Base-by-base conservation (phyloP, 1,139 yeast genomes). In the Candida gigantensis region DNA sequence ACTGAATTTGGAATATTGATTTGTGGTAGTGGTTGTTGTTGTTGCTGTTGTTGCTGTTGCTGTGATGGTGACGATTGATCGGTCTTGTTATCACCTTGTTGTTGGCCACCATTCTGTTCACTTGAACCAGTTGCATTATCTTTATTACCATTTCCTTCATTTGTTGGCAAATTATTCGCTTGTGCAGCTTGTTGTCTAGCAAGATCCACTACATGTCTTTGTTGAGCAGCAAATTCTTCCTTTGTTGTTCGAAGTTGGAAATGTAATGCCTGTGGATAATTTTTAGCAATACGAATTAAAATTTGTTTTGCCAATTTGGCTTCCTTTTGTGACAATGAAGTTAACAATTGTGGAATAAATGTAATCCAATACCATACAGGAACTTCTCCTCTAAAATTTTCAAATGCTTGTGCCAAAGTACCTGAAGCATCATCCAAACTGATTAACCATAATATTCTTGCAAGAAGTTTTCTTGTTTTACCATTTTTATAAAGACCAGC, bases 361-460 rank as follows among this genome's bases (percentile, higher is more conserved):
- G 97, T 88, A 29, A 92, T 88, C 98, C 98, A 94, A 57, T 92
- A 92, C 99, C 99, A 94, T 3, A 90, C 96, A 8, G 98, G 97
- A 30, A 88, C 90, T 47, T 94, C 99, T 14, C 98, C 97, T 46
- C 94, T 78, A 59, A 87, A 92, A 37, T 86, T 82, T 43, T 88
- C 96, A 61, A 90, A 92, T 0, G 97, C 96, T 49, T 81, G 83
- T 0, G 95, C 79, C 39, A 92, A 70, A 0, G 92, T 78, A 1
- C 95, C 95, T 8, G 81, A 73, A 3, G 82, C 71, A 57, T 92
- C 97, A 60, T 92, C 98, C 64, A 92, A 72, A 47, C 96, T 84
- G 37, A 94, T 81, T 43, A 94, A 75, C 98, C 98, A 94, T 42
- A 94, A 69, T 31, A 94, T 87, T 39, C 98, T 75, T 27, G 97